Evolutionary conservation across 768 basidiomycete genomes (phyloP), one percentile per base, ranked within the genome.

Genomic region (Grammothele lineata): DNA sequence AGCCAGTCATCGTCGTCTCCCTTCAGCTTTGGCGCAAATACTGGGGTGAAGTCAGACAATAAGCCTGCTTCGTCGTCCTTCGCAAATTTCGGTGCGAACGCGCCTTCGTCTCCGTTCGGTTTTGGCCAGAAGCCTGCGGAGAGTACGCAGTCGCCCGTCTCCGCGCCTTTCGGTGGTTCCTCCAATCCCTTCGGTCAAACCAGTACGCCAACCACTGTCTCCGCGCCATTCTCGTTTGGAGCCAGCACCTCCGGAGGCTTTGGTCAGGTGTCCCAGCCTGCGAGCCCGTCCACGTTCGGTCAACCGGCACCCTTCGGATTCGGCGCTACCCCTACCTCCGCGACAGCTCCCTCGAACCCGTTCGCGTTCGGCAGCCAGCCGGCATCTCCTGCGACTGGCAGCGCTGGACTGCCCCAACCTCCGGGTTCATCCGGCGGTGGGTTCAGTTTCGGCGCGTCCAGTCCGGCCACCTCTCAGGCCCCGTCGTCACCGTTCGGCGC

Each of bases 111-210:
- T 0, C 65, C 70, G 6, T 83, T 84, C 55, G 61, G 70, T 3
- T 85, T 85, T 55, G 63, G 67, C 41, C 64, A 66, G 48, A 67
- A 48, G 59, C 63, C 22, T 50, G 40, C 44, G 6, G 58, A 53
- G 18, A 43, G 36, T 24, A 24, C 48, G n/a, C 52, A 46, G 23
- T 44, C 59, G 1, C 37, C 60, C 21, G 23, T 47, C 3, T 53
- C 55, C 11, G 42, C 43, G 39, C 42, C 60, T 36, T 58, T 66
- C 50, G 51, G 58, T 6, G 51, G 57, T 6, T 64, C 74, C 15
- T 64, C 70, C 19, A 78, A 78, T 53, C 51, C 70, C 24, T 78
- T 80, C 59, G 74, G 74, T 17, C 58, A 58, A 18, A 62, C 61
- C 6, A 19, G 35, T 51, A 62, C 60, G 43, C 48, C 53, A 10